These are phyloP conservation scores for Pelargonium citronellum DNA, from an alignment of 441 rosid genomes.

Conservation along the genomic window DNA sequence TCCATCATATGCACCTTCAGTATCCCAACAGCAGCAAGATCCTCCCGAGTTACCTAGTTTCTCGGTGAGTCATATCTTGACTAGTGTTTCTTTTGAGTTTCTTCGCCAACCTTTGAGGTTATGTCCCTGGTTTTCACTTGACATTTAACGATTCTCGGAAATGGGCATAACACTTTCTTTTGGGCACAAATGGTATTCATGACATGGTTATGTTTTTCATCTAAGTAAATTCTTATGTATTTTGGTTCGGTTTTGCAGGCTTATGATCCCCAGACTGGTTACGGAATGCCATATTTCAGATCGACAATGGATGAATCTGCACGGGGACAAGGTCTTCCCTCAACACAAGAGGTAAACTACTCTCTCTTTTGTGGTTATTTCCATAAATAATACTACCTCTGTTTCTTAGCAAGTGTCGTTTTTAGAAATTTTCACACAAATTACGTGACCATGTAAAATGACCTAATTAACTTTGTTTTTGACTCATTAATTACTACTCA, in stretches of 20 bases:
- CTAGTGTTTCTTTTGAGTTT: too few species aligned
- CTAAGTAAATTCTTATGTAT: slow-evolving; percentile 13
- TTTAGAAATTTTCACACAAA: too few species aligned
- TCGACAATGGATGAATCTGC: slow-evolving; percentile 60
- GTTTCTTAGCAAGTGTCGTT: too few species aligned
- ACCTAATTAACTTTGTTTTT: too few species aligned
- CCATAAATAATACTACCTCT: too few species aligned
- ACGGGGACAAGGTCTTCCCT: slow-evolving; percentile 57
- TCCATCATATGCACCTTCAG: slow-evolving; percentile 50
- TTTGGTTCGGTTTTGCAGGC: slow-evolving; percentile 39
- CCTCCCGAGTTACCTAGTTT: slow-evolving; percentile 51
- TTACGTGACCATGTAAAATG: too few species aligned
- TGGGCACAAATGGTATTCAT: not conserved
- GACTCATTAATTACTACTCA: too few species aligned
- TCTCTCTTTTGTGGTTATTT: not conserved
- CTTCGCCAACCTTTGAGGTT: too few species aligned
- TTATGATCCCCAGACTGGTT: slow-evolving; percentile 59
- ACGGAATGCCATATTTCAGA: slow-evolving; percentile 68
- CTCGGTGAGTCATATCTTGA: slow-evolving; percentile 41
- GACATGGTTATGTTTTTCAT: not conserved
- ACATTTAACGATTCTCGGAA: not conserved
- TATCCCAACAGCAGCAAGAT: slow-evolving; percentile 52
- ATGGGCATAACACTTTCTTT: not conserved
- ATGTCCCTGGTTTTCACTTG: not conserved
- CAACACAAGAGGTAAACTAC: slow-evolving; percentile 59